phyloP scores from a whole-genome alignment of 2,329 filamentous ascomycete genomes.

The Plectosphaerella plurivora region DNA sequence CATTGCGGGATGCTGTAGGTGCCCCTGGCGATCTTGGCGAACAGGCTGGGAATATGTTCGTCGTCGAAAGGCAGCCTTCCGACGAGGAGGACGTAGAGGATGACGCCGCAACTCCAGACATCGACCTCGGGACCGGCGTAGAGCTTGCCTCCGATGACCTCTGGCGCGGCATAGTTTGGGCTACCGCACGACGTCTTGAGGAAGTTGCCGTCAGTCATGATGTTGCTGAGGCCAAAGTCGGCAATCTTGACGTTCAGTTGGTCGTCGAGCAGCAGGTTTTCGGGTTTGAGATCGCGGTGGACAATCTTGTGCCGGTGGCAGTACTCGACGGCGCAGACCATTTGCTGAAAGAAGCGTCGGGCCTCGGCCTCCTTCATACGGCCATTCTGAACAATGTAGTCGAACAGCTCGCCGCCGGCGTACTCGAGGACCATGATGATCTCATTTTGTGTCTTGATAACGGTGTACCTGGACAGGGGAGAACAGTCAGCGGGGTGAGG shows the following conservation, averaged over 20 bases:
- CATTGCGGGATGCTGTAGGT: constrained; percentile 91
- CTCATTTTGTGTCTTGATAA: constrained; percentile 89
- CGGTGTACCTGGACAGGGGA: constrained; percentile 65
- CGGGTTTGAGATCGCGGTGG: constrained; percentile 93
- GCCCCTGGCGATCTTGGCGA: constrained; percentile 95
- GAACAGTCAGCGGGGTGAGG: not conserved
- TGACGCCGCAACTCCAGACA: constrained; percentile 95
- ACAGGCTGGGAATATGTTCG: constrained; percentile 94
- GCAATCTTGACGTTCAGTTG: constrained; percentile 98
- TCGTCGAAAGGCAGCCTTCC: constrained; percentile 93
- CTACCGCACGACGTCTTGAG: constrained; percentile 97
- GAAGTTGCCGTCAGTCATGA: constrained; percentile 99
- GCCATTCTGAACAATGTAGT: constrained; percentile 94
- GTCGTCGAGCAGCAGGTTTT: constrained; percentile 92
- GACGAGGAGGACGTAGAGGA: constrained; percentile 77
- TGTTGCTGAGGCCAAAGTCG: constrained; percentile 97
- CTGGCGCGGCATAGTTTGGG: constrained; percentile 95
- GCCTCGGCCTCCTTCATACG: constrained; percentile 87
- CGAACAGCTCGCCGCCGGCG: constrained; percentile 92
- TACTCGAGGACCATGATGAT: constrained; percentile 99
- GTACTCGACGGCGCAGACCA: constrained; percentile 97
- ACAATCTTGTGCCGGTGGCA: constrained; percentile 99
- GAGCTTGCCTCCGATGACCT: constrained; percentile 95
- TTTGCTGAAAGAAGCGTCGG: constrained; percentile 98
- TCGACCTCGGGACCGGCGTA: constrained; percentile 98